Base-by-base conservation (phyloP, 371 early-diverging fungal species). In the Fennellomyces sp. region DNA sequence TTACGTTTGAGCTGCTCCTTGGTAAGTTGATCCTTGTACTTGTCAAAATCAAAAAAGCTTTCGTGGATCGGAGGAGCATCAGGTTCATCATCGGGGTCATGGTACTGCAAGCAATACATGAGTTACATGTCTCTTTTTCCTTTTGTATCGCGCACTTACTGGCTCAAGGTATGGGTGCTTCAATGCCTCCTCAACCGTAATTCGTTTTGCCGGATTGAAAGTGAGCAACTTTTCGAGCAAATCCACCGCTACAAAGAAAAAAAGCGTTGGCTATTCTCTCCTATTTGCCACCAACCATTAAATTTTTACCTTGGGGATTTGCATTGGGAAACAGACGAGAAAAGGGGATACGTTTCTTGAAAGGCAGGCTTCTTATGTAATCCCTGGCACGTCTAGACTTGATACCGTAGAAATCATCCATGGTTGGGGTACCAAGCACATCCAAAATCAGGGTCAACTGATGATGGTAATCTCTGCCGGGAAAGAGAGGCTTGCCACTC, bases 381-480 rank as follows among this genome's bases (percentile, higher is more conserved):
- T 92, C 92, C 58, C 92, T 85, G 10, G 97, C 97, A 74, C 93
- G 80, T 58, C 85, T 77, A 69, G 88, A 88, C 64, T 88, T 91
- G 72, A 94, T 89, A 35, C 88, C 87, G 66, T 87, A 84, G 72
- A 91, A 93, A 58, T 90, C 92, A 57, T 94, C 93, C 82, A 91
- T 90, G 21, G 88, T 87, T 29, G 99, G 99, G 21, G 99, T 99
- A 17, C 99, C 99, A 42, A 99, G 86, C 23, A 97, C 93, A 66
- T 90, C 88, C 65, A 98, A 85, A 64, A 99, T 99, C 73, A 97
- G 84, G 66, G 98, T 97, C 51, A 99, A 77, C 75, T 99, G 99
- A 65, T 97, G 93, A 41, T 96, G 92, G 64, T 96, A 94, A 72
- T 96, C 95, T 58, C 92, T 82, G 30, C 96, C 96, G 45, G 91